Evolutionary conservation across 352 stramenopile species (phyloP), one percentile per base, ranked within the genome.

Genomic region (Phytophthora cactorum): DNA sequence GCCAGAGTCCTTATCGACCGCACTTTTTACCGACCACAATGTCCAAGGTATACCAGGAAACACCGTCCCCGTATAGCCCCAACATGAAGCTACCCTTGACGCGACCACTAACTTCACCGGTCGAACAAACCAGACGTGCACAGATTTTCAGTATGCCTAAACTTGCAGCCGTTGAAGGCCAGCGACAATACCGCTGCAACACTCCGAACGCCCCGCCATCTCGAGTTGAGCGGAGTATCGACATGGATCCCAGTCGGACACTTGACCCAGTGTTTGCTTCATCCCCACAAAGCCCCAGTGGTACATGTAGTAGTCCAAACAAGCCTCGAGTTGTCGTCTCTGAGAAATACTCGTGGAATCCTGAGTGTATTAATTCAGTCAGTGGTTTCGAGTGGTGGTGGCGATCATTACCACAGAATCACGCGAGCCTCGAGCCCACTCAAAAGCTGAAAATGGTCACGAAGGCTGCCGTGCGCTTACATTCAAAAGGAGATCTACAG

Each of bases 361-460:
- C 84, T 4, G 81, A 92, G 34, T 86, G 78, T 46, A 89, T 94
- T 39, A 90, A 90, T 45, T 91, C 81, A 0, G 86, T 90, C 22
- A 91, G 82, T 52, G 82, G 86, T 3, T 92, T 92, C 58, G 82
- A 92, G 55, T 94, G 86, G 86, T 94, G 81, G 82, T 92, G 86
- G 86, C 72, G 86, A 5, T 91, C 86, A 27, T 68, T 94, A 0
- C 86, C 86, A 10, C 74, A 79, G 44, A 75, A 90, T 45, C 84
- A 94, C 55, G 36, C 77, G 0, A 86, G 58, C 49, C 63, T 94
- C 10, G 79, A 90, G 46, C 82, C 80, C 15, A 86, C 79, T 8
- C 81, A 91, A 46, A 91, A 92, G 52, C 70, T 94, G n/a, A 94
- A 92, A 66, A 79, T 87, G 68, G 86, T 94, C 31, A 90, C 84